Percentiles rank a stretch among this genome's conserved stretches.
These are phyloP conservation scores for Torulaspora gathmanii DNA, from an alignment of 805 yeast species.

Conservation along the genomic window DNA sequence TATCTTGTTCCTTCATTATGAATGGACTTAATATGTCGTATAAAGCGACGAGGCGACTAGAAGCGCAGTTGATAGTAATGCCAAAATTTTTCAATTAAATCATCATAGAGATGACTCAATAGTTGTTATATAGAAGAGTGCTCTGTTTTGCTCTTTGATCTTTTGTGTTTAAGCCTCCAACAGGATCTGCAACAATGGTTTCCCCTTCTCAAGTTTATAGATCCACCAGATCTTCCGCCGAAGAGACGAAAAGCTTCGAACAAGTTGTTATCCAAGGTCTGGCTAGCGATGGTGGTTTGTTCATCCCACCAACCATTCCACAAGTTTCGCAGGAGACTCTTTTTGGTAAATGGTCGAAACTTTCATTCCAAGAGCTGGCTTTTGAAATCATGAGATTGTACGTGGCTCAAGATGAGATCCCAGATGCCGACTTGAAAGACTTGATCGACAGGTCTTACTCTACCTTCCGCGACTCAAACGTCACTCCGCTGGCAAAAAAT, in stretches of 20 bases:
- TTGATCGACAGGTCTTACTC: conserved; percentile 74
- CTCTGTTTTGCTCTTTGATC: not conserved
- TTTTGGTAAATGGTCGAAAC: conserved; percentile 61
- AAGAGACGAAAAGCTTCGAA: conserved; percentile 61
- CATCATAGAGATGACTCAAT: conserved; percentile 5
- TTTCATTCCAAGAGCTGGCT: conserved; percentile 82
- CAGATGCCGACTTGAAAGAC: conserved; percentile 57
- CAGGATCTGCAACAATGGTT: conserved; percentile 17
- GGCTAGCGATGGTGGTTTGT: conserved; percentile 95
- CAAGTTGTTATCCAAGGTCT: conserved; percentile 84
- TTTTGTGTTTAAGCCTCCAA: not conserved
- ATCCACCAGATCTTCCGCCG: conserved; percentile 64
- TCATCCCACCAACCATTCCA: conserved; percentile 82
- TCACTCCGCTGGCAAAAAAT: conserved; percentile 69
- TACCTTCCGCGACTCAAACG: conserved; percentile 81
- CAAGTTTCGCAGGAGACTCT: conserved; percentile 50
- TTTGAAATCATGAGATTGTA: conserved; percentile 78
- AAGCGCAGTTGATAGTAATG: conserved; percentile 1
- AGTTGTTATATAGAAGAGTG: not conserved
- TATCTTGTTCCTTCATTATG: not conserved
- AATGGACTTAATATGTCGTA: not conserved
- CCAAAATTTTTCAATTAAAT: conserved; percentile 8
- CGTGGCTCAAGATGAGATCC: conserved; percentile 67
- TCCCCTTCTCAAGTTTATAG: conserved; percentile 58
- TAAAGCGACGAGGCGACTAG: not conserved